Conservation (phyloP, 2,329 filamentous ascomycete species). For the Talaromyces islandicus region DNA sequence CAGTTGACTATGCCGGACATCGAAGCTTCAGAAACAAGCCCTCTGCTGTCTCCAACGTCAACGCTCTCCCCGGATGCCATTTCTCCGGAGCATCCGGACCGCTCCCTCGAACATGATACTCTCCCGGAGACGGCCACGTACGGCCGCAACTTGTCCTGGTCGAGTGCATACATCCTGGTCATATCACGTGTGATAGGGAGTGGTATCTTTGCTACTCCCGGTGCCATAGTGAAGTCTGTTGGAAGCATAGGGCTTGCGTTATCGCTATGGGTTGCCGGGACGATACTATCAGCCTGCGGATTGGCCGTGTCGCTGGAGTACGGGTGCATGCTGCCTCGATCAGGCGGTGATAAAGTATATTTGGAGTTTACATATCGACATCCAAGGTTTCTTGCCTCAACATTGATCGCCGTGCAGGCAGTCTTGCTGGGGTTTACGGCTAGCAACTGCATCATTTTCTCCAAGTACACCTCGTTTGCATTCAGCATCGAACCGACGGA, state of each 20-base stretch:
- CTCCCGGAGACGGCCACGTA: slow-evolving; percentile 54
- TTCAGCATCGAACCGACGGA: slow-evolving; percentile 48
- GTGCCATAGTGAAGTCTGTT: slow-evolving; percentile 58
- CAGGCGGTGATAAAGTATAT: slow-evolving; percentile 65
- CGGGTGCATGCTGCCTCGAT: slow-evolving; percentile 64
- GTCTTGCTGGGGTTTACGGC: slow-evolving; percentile 62
- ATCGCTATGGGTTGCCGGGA: slow-evolving; percentile 58
- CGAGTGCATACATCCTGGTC: slow-evolving; percentile 60
- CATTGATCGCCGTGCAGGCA: slow-evolving; percentile 57
- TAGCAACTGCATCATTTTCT: slow-evolving; percentile 65
- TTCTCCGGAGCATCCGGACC: slow-evolving; percentile 22
- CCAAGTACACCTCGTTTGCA: slow-evolving; percentile 59
- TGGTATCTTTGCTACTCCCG: slow-evolving; percentile 67
- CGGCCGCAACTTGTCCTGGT: slow-evolving; percentile 57
- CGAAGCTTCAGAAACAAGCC: slow-evolving; percentile 1
- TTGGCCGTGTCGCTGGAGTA: slow-evolving; percentile 61
- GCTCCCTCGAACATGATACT: slow-evolving; percentile 50
- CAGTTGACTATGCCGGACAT: neutral
- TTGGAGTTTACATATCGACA: slow-evolving; percentile 62
- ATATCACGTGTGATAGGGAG: slow-evolving; percentile 64
- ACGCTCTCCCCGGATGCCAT: neutral
- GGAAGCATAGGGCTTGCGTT: slow-evolving; percentile 62
- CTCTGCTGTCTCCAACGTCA: slow-evolving; percentile 4
- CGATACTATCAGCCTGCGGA: slow-evolving; percentile 55
- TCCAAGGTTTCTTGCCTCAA: slow-evolving; percentile 60